Evolutionary conservation across 1,139 yeast genomes (phyloP).

Genomic region (Sugiyamaella xylanicola): DNA sequence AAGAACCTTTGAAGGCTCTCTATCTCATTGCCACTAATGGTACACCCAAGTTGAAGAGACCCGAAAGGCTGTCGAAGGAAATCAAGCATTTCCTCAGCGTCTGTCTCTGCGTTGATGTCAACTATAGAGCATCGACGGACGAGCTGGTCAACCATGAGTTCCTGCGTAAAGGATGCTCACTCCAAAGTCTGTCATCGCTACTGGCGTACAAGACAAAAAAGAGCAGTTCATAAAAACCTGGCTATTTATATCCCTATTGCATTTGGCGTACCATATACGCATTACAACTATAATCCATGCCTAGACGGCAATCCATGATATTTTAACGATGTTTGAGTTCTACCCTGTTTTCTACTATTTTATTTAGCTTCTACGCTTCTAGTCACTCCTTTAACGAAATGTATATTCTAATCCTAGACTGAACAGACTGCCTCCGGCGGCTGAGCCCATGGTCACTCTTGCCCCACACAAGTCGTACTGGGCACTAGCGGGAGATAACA

Average conservation of each 20-base stretch:
- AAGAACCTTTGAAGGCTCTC: slow-evolving; percentile 86
- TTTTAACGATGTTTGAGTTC: not conserved
- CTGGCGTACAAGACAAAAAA: slow-evolving; percentile 61
- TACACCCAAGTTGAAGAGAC: slow-evolving; percentile 89
- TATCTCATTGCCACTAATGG: slow-evolving; percentile 96
- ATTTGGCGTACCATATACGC: not conserved
- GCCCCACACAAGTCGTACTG: too few species aligned
- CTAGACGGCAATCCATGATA: slow-evolving; percentile 1
- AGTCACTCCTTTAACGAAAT: slow-evolving; percentile 16
- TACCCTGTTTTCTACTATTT: not conserved
- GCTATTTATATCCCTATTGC: not conserved
- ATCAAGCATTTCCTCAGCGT: slow-evolving; percentile 87
- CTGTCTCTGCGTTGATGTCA: slow-evolving; percentile 93
- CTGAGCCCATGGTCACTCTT: too few species aligned
- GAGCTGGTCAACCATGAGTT: slow-evolving; percentile 84
- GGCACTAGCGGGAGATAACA: too few species aligned
- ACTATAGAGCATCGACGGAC: slow-evolving; percentile 86
- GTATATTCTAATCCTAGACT: not conserved
- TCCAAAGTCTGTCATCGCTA: slow-evolving; percentile 67
- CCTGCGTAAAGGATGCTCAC: slow-evolving; percentile 69
- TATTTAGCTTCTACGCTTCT: slow-evolving; percentile 1
- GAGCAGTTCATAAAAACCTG: not conserved
- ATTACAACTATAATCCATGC: slow-evolving; percentile 1
- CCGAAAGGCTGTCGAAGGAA: slow-evolving; percentile 73
- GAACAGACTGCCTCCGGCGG: not conserved